Evolutionary conservation across 2,329 filamentous ascomycete genomes (phyloP).

Genomic region (Fusarium pseudoanthophilum): DNA sequence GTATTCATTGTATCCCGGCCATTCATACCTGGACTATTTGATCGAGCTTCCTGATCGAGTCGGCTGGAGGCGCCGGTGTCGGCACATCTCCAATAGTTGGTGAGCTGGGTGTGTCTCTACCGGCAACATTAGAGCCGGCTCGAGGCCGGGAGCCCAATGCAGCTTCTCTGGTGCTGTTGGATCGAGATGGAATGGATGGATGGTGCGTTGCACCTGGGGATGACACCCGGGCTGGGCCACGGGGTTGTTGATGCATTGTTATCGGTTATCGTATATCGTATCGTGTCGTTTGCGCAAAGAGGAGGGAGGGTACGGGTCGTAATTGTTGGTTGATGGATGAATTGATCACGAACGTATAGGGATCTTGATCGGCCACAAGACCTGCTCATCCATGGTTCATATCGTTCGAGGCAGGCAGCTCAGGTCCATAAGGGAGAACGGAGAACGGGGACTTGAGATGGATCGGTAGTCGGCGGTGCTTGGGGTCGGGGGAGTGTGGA

Average conservation of each 20-base stretch:
- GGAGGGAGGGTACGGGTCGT: neutral
- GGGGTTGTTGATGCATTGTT: constrained; percentile 89
- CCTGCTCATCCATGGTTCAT: constrained; percentile 51
- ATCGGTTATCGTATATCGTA: constrained; percentile 6
- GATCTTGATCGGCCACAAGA: constrained; percentile 48
- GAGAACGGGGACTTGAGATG: constrained; percentile 9
- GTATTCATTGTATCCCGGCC: neutral
- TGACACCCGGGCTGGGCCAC: constrained; percentile 76
- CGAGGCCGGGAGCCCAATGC: constrained; percentile 53
- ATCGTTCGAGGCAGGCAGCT: constrained; percentile 28
- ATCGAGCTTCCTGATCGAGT: constrained; percentile 83
- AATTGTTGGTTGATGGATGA: constrained; percentile 17
- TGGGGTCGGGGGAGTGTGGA: constrained; percentile 8
- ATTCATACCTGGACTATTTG: constrained; percentile 85
- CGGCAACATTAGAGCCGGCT: constrained; percentile 56
- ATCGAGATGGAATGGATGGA: constrained; percentile 73
- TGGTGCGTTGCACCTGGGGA: constrained; percentile 78
- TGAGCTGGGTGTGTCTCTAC: constrained; percentile 56
- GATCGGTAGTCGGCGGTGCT: constrained; percentile 16
- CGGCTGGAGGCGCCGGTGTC: constrained; percentile 65
- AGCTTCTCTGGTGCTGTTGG: constrained; percentile 79
- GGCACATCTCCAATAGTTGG: constrained; percentile 59
- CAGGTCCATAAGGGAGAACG: neutral
- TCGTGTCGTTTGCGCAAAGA: constrained; percentile 6
- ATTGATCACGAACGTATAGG: constrained; percentile 47